Evolutionary conservation across 2,329 filamentous ascomycete genomes (phyloP), one percentile per base, ranked within the genome.

Genomic region (Aspergillus thermomutatus): DNA sequence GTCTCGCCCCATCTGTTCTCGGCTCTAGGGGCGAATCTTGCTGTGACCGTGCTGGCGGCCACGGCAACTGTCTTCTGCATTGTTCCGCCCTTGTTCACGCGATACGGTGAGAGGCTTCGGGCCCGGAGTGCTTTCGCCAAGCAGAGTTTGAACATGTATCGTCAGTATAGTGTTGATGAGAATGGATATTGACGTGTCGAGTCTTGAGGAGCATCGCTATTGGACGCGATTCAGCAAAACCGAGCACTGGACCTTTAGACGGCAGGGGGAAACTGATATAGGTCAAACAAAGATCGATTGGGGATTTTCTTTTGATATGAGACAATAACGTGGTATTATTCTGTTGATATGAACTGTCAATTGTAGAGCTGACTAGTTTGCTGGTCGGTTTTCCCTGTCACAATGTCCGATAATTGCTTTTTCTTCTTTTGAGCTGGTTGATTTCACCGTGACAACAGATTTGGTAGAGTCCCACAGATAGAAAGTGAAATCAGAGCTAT

Each of bases 1-100:
- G 74, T 79, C 54, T 72, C 71, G 2, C 58, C 63, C 1, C 69
- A 72, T 9, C 74, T 79, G 72, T 78, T 75, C 59, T 43, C 55
- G 2, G 58, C 54, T 0, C 58, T 79, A 11, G 76, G 74, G 0
- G 60, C 66, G 0, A 79, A 78, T 55, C 52, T 68, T 23, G 72
- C 75, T 0, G 59, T 69, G 3, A 72, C 70, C 4, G 63, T 77
- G 25, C 55, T 78, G n/a, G 76, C 77, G 3, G 64, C 62, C 0
- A 53, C 77, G 5, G 76, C 77, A 5, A 78, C 76, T 1, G 50
- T 68, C 1, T 77, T 75, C 46, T 76, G 75, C 54, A 56, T 64
- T 4, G 66, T 69, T 7, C 71, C 74, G 1, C 58, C 68, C 6
- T 34, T 73, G 17, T 74, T 77, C 50, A 60, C 63, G 4, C 65